Evolutionary conservation across 2,329 filamentous ascomycete genomes (phyloP).

Genomic region (Aureobasidium leucospermi): DNA sequence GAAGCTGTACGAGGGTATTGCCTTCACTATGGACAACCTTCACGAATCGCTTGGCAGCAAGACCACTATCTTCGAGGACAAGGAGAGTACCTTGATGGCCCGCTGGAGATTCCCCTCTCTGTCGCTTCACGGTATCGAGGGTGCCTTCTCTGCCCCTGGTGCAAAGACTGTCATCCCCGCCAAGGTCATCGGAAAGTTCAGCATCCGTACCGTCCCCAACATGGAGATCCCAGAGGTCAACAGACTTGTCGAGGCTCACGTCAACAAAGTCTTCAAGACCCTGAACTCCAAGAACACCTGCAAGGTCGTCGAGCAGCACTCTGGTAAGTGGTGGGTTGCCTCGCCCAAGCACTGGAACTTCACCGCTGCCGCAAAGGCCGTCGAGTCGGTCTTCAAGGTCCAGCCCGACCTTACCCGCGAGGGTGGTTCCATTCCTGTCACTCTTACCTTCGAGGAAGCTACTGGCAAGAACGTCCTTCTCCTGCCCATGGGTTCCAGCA

Average conservation of each 20-base stretch:
- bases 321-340: constrained; percentile 97
- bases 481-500: constrained; percentile 94
- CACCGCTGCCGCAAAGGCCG: constrained; percentile 86
- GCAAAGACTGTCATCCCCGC: constrained; percentile 98
- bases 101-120: constrained; percentile 93
- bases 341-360: constrained; percentile 99
- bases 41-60: constrained; percentile 84
- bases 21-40: constrained; percentile 93
- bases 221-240: constrained; percentile 94
- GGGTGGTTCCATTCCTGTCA: constrained; percentile 95
- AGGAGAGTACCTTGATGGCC: constrained; percentile 88
- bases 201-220: constrained; percentile 91
- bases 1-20: constrained; percentile 77
- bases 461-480: constrained; percentile 96
- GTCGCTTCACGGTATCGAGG: constrained; percentile 90
- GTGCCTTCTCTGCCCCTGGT: constrained; percentile 84
- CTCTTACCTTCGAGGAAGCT: constrained; percentile 92
- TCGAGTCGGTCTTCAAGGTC: constrained; percentile 87
- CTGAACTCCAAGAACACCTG: constrained; percentile 87
- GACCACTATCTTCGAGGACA: constrained; percentile 80
- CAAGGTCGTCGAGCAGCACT: constrained; percentile 75
- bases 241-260: constrained; percentile 71
- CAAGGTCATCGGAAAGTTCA: constrained; percentile 97
- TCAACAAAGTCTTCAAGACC: constrained; percentile 78
- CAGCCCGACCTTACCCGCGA: constrained; percentile 93